Conservation (phyloP, 2,329 filamentous ascomycete genomes). For the Sordariomycetes sp. region DNA sequence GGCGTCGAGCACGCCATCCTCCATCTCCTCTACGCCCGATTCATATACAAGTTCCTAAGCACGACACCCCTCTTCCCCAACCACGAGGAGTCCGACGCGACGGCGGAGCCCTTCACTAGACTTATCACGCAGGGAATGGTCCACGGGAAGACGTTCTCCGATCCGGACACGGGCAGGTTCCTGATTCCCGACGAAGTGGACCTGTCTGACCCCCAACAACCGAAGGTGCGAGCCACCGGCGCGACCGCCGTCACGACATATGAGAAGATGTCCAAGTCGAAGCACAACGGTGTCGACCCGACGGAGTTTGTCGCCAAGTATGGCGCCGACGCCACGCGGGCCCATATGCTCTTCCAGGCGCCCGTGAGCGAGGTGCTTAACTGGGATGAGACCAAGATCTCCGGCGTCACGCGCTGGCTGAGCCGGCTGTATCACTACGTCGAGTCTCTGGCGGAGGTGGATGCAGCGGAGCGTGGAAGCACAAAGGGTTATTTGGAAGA, state of each 20-base stretch:
- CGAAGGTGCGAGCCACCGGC: constrained; percentile 52
- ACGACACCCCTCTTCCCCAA: constrained; percentile 37
- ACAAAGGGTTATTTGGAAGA: constrained; percentile 18
- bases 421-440: constrained; percentile 53
- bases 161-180: constrained; percentile 66
- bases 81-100: constrained; percentile 21
- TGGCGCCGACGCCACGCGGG: constrained; percentile 74
- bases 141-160: constrained; percentile 71
- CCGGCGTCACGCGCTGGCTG: constrained; percentile 75
- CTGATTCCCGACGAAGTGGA: constrained; percentile 68
- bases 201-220: constrained; percentile 40
- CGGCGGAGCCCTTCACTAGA: constrained; percentile 64
- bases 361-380: constrained; percentile 75
- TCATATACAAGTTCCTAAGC: constrained; percentile 79
- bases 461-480: constrained; percentile 13
- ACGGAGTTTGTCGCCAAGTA: constrained; percentile 60
- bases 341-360: constrained; percentile 83
- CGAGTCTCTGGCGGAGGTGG: constrained; percentile 13
- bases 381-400: constrained; percentile 78
- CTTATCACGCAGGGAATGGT: constrained; percentile 90
- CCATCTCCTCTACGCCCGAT: constrained; percentile 79
- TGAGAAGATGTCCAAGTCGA: constrained; percentile 95
- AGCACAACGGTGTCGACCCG: constrained; percentile 84
- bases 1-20: constrained; percentile 87
- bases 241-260: constrained; percentile 51